phyloP scores from a whole-genome alignment of 2,329 filamentous ascomycete species.

The Diaporthe citri region DNA sequence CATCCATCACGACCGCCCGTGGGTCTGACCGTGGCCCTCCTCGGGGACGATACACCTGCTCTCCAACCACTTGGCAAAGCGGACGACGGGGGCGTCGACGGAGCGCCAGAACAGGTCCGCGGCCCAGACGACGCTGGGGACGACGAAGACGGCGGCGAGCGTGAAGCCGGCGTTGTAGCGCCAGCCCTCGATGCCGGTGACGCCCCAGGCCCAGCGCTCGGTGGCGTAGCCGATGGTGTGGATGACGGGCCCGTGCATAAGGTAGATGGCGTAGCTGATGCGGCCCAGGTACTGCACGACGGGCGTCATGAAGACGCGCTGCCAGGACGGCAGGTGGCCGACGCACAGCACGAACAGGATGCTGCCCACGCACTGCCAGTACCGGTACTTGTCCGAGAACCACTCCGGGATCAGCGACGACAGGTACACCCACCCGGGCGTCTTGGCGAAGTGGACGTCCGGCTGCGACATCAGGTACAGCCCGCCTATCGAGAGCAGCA shows the following conservation, averaged over 20 bases:
- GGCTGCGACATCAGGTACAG: constrained; percentile 67
- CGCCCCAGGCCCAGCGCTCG: constrained; percentile 60
- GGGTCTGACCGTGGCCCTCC: neutral
- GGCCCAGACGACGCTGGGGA: constrained; percentile 66
- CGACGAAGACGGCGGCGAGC: constrained; percentile 60
- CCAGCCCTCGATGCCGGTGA: constrained; percentile 61
- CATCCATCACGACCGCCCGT: constrained; percentile 23
- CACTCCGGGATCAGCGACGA: constrained; percentile 61
- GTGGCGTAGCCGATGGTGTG: constrained; percentile 66
- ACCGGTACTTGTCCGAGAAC: constrained; percentile 64
- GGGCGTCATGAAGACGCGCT: constrained; percentile 62
- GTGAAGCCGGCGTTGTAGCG: constrained; percentile 61
- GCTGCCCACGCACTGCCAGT: constrained; percentile 68
- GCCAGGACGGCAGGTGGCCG: constrained; percentile 60
- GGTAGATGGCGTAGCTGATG: constrained; percentile 72
- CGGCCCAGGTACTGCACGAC: constrained; percentile 70
- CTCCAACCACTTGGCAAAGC: constrained; percentile 69
- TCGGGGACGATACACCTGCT: constrained; percentile 51
- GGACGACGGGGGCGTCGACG: constrained; percentile 68
- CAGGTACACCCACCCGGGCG: constrained; percentile 66
- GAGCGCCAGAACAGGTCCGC: constrained; percentile 69
- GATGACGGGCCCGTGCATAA: constrained; percentile 70
- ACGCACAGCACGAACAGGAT: constrained; percentile 65
- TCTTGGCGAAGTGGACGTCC: constrained; percentile 54
- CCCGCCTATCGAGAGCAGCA: constrained; percentile 58